These are phyloP conservation scores for Arthrinium puccinioides DNA, from an alignment of 2,329 filamentous ascomycete genomes.

Conservation along the genomic window DNA sequence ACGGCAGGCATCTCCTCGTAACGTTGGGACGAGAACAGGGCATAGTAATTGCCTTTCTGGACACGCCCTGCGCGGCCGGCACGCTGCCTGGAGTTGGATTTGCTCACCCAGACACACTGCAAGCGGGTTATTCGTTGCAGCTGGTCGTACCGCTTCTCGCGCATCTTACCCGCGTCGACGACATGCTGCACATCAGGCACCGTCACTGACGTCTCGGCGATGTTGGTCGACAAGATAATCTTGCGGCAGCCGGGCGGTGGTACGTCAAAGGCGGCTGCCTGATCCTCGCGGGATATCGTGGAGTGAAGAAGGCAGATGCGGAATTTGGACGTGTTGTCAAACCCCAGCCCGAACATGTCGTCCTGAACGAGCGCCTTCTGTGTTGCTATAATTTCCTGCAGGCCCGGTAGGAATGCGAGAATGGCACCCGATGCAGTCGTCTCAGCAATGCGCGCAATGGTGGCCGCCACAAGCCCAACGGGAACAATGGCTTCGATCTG, in stretches of 20 bases:
- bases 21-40: slow-evolving; percentile 28
- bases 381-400: slow-evolving; percentile 27
- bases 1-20: slow-evolving; percentile 16
- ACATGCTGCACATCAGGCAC: slow-evolving; percentile 44
- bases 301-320: slow-evolving; percentile 40
- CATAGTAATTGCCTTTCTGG: slow-evolving; percentile 40
- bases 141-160: slow-evolving; percentile 31
- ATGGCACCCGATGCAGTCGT: slow-evolving; percentile 35
- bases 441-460: slow-evolving; percentile 36
- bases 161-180: slow-evolving; percentile 34
- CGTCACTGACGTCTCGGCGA: slow-evolving; percentile 43
- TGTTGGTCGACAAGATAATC: slow-evolving; percentile 42
- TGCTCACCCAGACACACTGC: slow-evolving; percentile 35
- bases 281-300: slow-evolving; percentile 29
- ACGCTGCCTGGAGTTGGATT: slow-evolving; percentile 38
- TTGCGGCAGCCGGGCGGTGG: slow-evolving; percentile 33
- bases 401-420: slow-evolving; percentile 39
- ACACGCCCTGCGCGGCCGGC: slow-evolving; percentile 42
- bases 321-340: slow-evolving; percentile 29
- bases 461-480: slow-evolving; percentile 30
- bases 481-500: slow-evolving; percentile 20
- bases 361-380: slow-evolving; percentile 19
- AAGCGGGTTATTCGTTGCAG: slow-evolving; percentile 27
- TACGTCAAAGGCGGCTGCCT: slow-evolving; percentile 31
- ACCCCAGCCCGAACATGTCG: slow-evolving; percentile 27